Evolutionary conservation across 192 early-diverging fungal species (phyloP), one percentile per base, ranked within the genome.

Genomic region (Coemansia sp.): DNA sequence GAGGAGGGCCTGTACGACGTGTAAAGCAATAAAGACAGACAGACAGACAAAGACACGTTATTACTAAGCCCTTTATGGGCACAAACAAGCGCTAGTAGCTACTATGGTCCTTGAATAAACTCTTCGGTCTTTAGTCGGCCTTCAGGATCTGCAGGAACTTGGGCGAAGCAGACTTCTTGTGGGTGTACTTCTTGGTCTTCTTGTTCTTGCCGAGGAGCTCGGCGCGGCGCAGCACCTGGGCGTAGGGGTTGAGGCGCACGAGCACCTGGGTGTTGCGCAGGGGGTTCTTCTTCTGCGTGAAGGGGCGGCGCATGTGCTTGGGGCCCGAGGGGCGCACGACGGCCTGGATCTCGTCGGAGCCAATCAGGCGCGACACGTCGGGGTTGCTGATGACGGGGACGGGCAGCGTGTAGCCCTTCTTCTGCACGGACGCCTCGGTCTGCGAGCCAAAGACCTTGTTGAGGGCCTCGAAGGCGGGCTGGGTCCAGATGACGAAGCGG

Each of bases 401-500:
- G 67, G 97, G 97, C 53, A 99, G 89, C 43, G 86, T 87, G 87
- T 90, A 92, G 85, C 93, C 90, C 86, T 90, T 94, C 92, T 97
- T 99, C 71, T 91, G 85, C 82, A 83, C 61, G 60, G 95, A 87
- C 40, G 85, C 76, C 69, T 85, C 89, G 70, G 86, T 86, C 85
- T 86, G 85, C 66, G 94, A 89, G 77, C 97, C 97, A 84, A 90
- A 99, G 73, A 99, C 85, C 73, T 88, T 83, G 84, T 97, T 93
- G 74, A 99, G 89, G 39, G 92, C 85, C 76, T 89, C 89, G 79
- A 98, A 96, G 67, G 95, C 95, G 45, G 85, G 77, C 80, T 93
- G 87, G 69, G 97, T 95, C 97, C 97, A 99, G 94, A 97, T 95
- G 83, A 96, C 85, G 86, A 99, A 99, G 81, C 95, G 94, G 69